These are phyloP conservation scores for Fragaria iinumae DNA, from an alignment of 306 rosid genomes.

Conservation along the genomic window DNA sequence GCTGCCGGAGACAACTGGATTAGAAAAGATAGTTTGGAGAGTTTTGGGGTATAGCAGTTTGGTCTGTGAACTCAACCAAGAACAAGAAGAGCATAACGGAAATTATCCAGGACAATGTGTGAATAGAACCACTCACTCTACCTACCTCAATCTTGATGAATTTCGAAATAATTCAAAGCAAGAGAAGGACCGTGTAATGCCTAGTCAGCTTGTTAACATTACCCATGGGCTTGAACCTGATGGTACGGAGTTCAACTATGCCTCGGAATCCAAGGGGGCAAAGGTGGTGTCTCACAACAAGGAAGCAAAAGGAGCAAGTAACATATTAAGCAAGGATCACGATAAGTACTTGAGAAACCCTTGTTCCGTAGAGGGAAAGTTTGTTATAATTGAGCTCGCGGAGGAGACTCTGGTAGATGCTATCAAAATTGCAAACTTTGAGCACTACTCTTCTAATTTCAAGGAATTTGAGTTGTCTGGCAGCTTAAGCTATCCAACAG, in stretches of 20 bases:
- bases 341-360: constrained; percentile 89
- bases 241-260: constrained; percentile 77
- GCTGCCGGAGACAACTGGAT: constrained; percentile 32
- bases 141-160: constrained; percentile 52
- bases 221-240: constrained; percentile 72
- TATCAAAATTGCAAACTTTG: constrained; percentile 81
- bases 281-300: constrained; percentile 84
- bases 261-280: constrained; percentile 90
- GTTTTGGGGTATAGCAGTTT: constrained; percentile 47
- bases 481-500: constrained; percentile 70
- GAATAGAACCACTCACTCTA: constrained; percentile 30
- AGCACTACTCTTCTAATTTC: constrained; percentile 87
- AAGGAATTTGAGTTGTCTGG: constrained; percentile 71
- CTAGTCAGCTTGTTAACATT: constrained; percentile 43
- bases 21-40: constrained; percentile 48
- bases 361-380: constrained; percentile 72
- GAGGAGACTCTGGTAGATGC: constrained; percentile 81
- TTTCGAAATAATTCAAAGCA: constrained; percentile 42
- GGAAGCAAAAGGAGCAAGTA: constrained; percentile 84
- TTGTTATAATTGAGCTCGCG: constrained; percentile 79
- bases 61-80: constrained; percentile 46
- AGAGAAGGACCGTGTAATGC: constrained; percentile 31
- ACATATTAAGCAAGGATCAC: constrained; percentile 68
- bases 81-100: constrained; percentile 30
- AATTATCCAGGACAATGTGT: constrained; percentile 24